Percentiles rank a stretch among this genome's conserved stretches.
Conservation (phyloP, 148 eudicot genomes). For the Cornus florida region DNA sequence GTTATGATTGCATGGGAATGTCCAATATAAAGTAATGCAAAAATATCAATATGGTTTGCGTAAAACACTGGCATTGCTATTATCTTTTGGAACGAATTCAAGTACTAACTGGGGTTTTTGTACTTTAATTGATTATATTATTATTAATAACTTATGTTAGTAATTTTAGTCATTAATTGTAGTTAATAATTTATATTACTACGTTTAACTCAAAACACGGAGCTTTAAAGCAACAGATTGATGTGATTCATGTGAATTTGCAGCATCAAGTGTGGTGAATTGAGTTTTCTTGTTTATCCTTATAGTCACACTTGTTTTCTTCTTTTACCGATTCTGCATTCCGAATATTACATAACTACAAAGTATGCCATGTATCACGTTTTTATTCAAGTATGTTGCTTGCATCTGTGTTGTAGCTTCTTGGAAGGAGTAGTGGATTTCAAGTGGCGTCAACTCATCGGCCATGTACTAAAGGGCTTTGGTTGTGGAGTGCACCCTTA, state of each 20-base stretch:
- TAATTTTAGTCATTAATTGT: no score
- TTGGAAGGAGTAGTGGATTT: slow-evolving; percentile 94
- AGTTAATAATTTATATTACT: background rate
- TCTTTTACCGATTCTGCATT: background rate
- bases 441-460: slow-evolving; percentile 93
- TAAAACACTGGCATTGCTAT: background rate
- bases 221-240: no score
- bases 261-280: background rate
- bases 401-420: slow-evolving; percentile 55
- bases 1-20: background rate
- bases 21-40: background rate
- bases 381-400: slow-evolving; percentile 2
- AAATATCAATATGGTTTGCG: background rate
- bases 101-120: background rate
- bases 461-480: slow-evolving; percentile 97
- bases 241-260: background rate
- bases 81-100: background rate
- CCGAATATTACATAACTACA: background rate
- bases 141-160: no score
- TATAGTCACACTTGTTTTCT: background rate
- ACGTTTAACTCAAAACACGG: background rate
- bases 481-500: slow-evolving; percentile 96
- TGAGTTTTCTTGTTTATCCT: background rate
- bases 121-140: background rate
- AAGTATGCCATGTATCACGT: background rate